Evolutionary conservation across 1,139 yeast species (phyloP), one percentile per base, ranked within the genome.

Genomic region (Suhomyces bolitotheri): DNA sequence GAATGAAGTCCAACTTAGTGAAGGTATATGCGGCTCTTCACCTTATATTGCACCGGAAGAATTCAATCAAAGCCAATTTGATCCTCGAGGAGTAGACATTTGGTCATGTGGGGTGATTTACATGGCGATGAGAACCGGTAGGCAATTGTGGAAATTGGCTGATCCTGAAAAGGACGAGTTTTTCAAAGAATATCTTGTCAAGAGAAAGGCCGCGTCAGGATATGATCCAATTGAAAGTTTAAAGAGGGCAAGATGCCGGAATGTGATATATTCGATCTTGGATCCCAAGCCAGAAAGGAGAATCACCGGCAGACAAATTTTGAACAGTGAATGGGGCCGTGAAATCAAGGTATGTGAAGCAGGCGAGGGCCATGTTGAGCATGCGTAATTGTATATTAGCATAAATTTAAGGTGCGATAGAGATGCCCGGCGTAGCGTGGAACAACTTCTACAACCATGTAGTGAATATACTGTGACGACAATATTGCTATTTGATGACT

Each of bases 41-140:
- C 97, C 97, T 1, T 92, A 92, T 57, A 92, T 92, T 54, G 96
- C 97, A 0, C 97, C 98, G 0, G 98, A 92, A 61, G 97, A 89
- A 58, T 92, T 82, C 56, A 73, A 76, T 2, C 77, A 74, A 31
- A 67, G 71, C 27, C 82, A 82, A 48, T 92, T 87, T 58, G 97
- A 92, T 57, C 94, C 97, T 2, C 67, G 97, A 30, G 78, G 92
- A 12, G 94, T 89, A 8, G 97, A 92, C 60, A 80, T 92, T 30
- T 92, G 98, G 98, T 85, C 97, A 0, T 83, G 95, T 60, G 98
- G 97, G 33, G 94, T 92, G 14, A 87, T 92, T 29, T 92, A 90
- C 60, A 89, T 92, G 97, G 97, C 96, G 7, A 90, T 92, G 97
- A 74, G 97, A 54, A 87, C 96, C 0, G 98, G 97, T 1, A 73